These are phyloP conservation scores for Leccinum fuscescens DNA, from an alignment of 1,284 basidiomycete genomes.

Conservation along the genomic window DNA sequence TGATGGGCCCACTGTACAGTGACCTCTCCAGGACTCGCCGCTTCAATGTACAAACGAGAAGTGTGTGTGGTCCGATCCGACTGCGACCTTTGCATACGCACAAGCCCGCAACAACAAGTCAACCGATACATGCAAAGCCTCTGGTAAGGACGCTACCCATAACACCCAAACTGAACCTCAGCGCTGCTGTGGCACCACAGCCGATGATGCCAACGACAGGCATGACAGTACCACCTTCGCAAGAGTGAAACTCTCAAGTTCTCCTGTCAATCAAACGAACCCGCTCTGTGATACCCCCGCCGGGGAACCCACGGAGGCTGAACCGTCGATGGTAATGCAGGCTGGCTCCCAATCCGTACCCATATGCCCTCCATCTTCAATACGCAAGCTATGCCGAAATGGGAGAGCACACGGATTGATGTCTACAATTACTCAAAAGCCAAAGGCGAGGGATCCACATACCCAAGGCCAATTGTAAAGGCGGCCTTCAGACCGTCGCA, in stretches of 20 bases:
- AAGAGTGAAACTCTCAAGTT: background rate
- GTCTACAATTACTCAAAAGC: background rate
- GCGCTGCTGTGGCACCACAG: constrained; percentile 37
- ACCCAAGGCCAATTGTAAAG: background rate
- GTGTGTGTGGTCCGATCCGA: background rate
- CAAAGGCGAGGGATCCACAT: background rate
- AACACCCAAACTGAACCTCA: constrained; percentile 65
- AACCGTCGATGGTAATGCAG: constrained; percentile 14
- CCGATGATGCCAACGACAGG: constrained; percentile 2
- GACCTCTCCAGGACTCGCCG: background rate
- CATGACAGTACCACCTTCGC: constrained; percentile 20
- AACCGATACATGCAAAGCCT: constrained; percentile 76
- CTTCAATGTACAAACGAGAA: background rate
- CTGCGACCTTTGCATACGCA: background rate
- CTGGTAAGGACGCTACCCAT: constrained; percentile 56
- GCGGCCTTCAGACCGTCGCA: background rate
- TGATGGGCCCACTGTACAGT: background rate
- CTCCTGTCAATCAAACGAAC: background rate
- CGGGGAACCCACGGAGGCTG: constrained; percentile 13
- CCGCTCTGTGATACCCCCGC: background rate
- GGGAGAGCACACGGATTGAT: background rate
- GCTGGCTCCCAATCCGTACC: background rate
- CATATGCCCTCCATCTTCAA: constrained; percentile 31
- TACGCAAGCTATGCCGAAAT: constrained; percentile 59
- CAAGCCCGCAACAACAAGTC: constrained; percentile 31